Evolutionary conservation across 2,329 filamentous ascomycete genomes (phyloP), one percentile per base, ranked within the genome.

Genomic region (Phyllosticta paracitricarpa): DNA sequence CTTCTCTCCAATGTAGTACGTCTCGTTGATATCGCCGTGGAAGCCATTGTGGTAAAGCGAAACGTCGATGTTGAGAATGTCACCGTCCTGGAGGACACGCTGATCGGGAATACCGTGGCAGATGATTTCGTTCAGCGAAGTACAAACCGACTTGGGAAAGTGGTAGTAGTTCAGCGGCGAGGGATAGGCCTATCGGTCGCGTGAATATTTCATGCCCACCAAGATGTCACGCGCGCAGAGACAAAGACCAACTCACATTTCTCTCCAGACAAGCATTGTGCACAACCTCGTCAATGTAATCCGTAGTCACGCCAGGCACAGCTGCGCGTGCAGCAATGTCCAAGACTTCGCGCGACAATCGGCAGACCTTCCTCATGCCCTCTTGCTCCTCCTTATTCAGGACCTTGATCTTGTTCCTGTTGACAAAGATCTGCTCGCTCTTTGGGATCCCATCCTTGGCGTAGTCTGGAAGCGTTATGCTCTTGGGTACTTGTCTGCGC

Each of bases 41-140:
- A 93, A 97, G 59, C 94, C 94, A 64, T 87, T 89, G 73, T 97
- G 91, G 76, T 95, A 99, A 53, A 99, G 79, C 0, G 91, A 92
- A 4, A 99, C 89, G 68, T 99, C 94, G 66, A 99, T 91, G 78
- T 99, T 99, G 70, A 99, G 79, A 66, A 99, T 97, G 70, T 99
- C 94, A 64, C 94, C 94, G 67, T 99, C 93, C 65, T 91, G 77
- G 1, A 99, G 82, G 7, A 89, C 81, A 61, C 94, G 85, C 73
- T 96, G 86, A 71, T 99, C 94, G 17, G 94, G 94, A 65, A 99
- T 99, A 59, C 94, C 94, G 80, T 99, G 94, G 79, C 94, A 99
- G 74, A 99, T 97, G 65, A 96, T 89, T 77, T 99, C 94, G 79
- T 99, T 99, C 57, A 89, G 78, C 2, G 93, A 97, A 2, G 93